These are phyloP conservation scores for Penicillium rolfsii DNA, from an alignment of 2,329 filamentous ascomycete species.

Conservation along the genomic window DNA sequence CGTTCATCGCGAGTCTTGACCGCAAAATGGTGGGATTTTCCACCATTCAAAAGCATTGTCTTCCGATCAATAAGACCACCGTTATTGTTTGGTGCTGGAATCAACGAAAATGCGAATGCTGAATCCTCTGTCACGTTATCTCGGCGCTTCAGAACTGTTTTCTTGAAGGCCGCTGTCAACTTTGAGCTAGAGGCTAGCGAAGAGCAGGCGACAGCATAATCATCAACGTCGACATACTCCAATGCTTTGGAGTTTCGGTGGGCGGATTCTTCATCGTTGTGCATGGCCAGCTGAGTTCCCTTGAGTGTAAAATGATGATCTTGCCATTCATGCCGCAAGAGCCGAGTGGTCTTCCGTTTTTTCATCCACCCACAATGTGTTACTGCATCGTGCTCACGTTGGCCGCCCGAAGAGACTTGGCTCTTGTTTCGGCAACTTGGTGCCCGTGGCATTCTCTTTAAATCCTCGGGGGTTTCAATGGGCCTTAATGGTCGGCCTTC, in stretches of 20 bases:
- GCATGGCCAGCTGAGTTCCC: constrained; percentile 63
- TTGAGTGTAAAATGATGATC: constrained; percentile 85
- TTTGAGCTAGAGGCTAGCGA: constrained; percentile 75
- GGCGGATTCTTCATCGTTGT: constrained; percentile 31
- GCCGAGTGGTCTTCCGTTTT: constrained; percentile 81
- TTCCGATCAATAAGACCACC: constrained; percentile 49
- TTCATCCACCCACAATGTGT: constrained; percentile 81
- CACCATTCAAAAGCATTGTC: constrained; percentile 51
- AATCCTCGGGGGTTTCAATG: constrained; percentile 39
- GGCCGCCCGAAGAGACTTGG: constrained; percentile 16
- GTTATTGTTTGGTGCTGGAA: constrained; percentile 47
- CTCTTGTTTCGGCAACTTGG: constrained; percentile 23
- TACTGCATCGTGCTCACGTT: not conserved
- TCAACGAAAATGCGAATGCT: constrained; percentile 48
- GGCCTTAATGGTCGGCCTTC: constrained; percentile 32
- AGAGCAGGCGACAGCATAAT: constrained; percentile 60
- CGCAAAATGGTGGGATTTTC: constrained; percentile 92
- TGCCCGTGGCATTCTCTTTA: constrained; percentile 28
- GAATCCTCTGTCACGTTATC: constrained; percentile 34
- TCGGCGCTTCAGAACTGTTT: constrained; percentile 53
- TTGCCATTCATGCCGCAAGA: constrained; percentile 91
- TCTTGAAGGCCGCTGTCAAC: constrained; percentile 81
- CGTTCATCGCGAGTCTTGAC: constrained; percentile 84
- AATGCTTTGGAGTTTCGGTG: constrained; percentile 29
- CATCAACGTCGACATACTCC: constrained; percentile 34